Base-by-base conservation (phyloP, 2,329 filamentous ascomycete species). In the Cercospora sp. region DNA sequence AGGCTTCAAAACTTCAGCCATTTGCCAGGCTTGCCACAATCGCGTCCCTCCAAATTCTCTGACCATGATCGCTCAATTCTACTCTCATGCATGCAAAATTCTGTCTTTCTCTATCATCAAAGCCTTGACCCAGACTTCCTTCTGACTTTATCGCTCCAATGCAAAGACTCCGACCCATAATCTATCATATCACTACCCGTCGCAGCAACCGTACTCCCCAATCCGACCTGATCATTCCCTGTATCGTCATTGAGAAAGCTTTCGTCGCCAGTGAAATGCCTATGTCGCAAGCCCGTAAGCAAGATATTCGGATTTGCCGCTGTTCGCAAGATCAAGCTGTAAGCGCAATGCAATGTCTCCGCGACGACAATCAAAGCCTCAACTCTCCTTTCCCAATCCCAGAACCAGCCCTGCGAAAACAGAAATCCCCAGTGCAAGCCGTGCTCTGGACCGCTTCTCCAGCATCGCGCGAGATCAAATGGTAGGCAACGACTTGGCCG, bases 231-330 rank as follows among this genome's bases (percentile, higher is more conserved):
- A 58, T 68, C 69, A 58, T 75, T 76, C 60, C 66, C 70, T 51
- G 69, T 62, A 64, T 80, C 78, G 70, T 80, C 75, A 23, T 74
- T 68, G 23, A 84, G 72, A 78, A 88, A 88, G 20, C 82, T 82
- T 76, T 89, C 87, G 73, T 89, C 86, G 53, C 86, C 86, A 1
- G 84, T 82, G 72, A 89, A 88, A 48, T 79, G 79, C 83, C 83
- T 84, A 70, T 73, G 1, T 40, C 18, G 48, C 62, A 60, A 64
- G 13, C 42, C 26, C 60, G 71, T 70, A 70, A 73, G 69, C 63
- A 64, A 51, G 12, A 23, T 51, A 13, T 40, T 12, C 12, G 3
- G 10, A 36, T 13, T 36, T 13, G 33, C 33, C 13, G 33, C 30
- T 31, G 30, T 31, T 31, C 10, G 30, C 30, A 12, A 31, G 30